phyloP scores from a whole-genome alignment of 108 stramenopile genomes.

The Skeletonema costatum region DNA sequence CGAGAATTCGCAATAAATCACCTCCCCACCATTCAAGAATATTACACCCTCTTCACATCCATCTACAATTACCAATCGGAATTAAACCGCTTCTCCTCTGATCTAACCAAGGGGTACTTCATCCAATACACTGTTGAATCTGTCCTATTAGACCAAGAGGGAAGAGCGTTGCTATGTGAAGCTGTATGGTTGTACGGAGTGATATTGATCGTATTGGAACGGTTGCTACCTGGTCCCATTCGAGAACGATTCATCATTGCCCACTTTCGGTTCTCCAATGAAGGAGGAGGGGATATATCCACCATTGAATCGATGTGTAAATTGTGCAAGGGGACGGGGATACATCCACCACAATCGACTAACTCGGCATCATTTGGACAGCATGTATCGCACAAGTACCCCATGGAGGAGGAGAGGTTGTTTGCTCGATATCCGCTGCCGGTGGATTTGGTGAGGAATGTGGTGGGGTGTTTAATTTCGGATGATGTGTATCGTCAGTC shows the following conservation, averaged over 20 bases:
- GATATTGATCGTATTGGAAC: slow-evolving; percentile 62
- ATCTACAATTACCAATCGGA: slow-evolving; percentile 52
- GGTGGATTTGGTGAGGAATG: slow-evolving; percentile 26
- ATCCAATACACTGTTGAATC: slow-evolving; percentile 66
- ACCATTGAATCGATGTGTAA: slow-evolving; percentile 46
- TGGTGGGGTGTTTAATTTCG: slow-evolving; percentile 51
- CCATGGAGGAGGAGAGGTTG: slow-evolving; percentile 40
- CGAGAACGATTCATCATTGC: slow-evolving; percentile 70
- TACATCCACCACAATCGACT: slow-evolving; percentile 10
- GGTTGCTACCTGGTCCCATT: slow-evolving; percentile 43
- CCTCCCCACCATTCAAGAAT: slow-evolving; percentile 37
- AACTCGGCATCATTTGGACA: slow-evolving; percentile 10
- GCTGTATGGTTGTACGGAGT: slow-evolving; percentile 63
- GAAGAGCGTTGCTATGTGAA: slow-evolving; percentile 65
- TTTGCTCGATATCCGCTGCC: slow-evolving; percentile 52
- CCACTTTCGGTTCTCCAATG: slow-evolving; percentile 31
- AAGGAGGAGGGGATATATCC: slow-evolving; percentile 35
- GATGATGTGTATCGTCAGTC: slow-evolving; percentile 67
- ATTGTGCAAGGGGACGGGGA: slow-evolving; percentile 44
- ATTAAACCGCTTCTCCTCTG: slow-evolving; percentile 43
- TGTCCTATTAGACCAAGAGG: slow-evolving; percentile 54
- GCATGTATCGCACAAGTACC: slow-evolving; percentile 27
- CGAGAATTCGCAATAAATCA: slow-evolving; percentile 55
- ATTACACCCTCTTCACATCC: slow-evolving; percentile 49
- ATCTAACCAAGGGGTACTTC: slow-evolving; percentile 56